A percentile compares a stretch with the other conserved stretches of the same genome.
Evolutionary conservation across 768 basidiomycete genomes (phyloP).

Genomic region (Mycena alexandri): DNA sequence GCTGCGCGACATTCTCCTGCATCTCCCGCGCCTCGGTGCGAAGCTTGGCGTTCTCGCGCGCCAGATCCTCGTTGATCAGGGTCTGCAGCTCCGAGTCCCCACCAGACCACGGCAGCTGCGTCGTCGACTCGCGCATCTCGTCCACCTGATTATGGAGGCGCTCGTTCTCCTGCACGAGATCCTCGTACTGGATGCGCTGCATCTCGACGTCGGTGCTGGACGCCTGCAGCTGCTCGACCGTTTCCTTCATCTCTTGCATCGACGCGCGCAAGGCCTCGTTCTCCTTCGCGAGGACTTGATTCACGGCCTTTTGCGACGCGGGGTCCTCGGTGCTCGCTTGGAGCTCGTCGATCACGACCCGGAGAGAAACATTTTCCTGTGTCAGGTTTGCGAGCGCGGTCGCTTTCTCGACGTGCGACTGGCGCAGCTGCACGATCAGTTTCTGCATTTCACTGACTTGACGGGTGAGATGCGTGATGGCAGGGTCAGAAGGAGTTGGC

Average conservation of each 20-base stretch:
- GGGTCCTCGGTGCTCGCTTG: constrained; percentile 23
- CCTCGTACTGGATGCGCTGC: constrained; percentile 35
- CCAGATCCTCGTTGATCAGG: constrained; percentile 36
- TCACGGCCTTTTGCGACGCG: constrained; percentile 20
- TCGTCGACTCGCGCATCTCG: constrained; percentile 39
- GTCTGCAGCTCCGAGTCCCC: constrained; percentile 38
- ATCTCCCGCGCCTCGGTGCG: constrained; percentile 29
- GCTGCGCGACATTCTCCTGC: constrained; percentile 30
- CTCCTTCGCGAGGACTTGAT: constrained; percentile 29
- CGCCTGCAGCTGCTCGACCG: constrained; percentile 25
- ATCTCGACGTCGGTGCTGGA: constrained; percentile 32
- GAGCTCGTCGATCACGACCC: constrained; percentile 33
- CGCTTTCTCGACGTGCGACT: constrained; percentile 25
- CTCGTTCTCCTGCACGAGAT: constrained; percentile 34
- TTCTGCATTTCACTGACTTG: constrained; percentile 29
- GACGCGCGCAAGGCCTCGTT: constrained; percentile 32
- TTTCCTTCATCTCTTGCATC: constrained; percentile 13
- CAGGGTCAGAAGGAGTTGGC: constrained; percentile 8
- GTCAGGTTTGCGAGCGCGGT: constrained; percentile 18
- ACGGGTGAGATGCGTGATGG: constrained; percentile 16
- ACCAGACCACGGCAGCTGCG: constrained; percentile 37
- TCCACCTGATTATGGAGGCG: constrained; percentile 23
- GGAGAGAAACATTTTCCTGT: constrained; percentile 34
- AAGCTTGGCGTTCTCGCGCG: constrained; percentile 31
- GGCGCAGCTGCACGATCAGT: constrained; percentile 25